A percentile compares a stretch with the other conserved stretches of the same genome.
Conservation (phyloP, 75 land plant species). For the Picea sitchensis region DNA sequence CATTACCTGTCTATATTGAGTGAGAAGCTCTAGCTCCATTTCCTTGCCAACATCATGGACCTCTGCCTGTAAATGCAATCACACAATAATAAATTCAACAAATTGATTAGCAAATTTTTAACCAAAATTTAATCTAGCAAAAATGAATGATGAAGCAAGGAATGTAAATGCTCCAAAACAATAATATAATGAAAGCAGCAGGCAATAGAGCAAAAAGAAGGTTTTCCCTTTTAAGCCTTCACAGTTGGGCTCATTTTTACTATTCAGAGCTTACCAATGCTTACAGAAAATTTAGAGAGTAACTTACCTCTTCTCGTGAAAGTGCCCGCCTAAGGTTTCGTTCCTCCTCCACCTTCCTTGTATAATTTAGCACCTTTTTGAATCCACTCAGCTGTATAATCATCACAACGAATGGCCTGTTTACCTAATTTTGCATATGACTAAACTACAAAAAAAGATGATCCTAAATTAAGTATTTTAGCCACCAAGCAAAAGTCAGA, state of each 20-base stretch:
- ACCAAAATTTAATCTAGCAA: background rate
- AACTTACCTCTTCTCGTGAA: slow-evolving; percentile 89
- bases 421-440: background rate
- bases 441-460: background rate
- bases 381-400: slow-evolving; percentile 82
- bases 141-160: background rate
- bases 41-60: slow-evolving; percentile 98
- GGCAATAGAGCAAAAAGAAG: background rate
- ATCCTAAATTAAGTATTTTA: background rate
- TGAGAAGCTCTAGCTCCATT: slow-evolving; percentile 95
- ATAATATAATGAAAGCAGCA: background rate
- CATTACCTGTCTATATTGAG: slow-evolving; percentile 90
- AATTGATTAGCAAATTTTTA: background rate
- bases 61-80: slow-evolving; percentile 64
- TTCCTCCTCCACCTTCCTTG: slow-evolving; percentile 85
- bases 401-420: background rate
- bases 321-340: slow-evolving; percentile 53
- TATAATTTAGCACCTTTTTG: slow-evolving; percentile 96
- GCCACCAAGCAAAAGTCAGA: background rate
- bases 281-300: background rate
- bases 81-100: slow-evolving; percentile 2
- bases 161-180: background rate
- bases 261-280: no score
- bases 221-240: no score
- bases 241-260: no score